phyloP scores from a whole-genome alignment of 768 basidiomycete genomes.

The Auriculariales sp. region DNA sequence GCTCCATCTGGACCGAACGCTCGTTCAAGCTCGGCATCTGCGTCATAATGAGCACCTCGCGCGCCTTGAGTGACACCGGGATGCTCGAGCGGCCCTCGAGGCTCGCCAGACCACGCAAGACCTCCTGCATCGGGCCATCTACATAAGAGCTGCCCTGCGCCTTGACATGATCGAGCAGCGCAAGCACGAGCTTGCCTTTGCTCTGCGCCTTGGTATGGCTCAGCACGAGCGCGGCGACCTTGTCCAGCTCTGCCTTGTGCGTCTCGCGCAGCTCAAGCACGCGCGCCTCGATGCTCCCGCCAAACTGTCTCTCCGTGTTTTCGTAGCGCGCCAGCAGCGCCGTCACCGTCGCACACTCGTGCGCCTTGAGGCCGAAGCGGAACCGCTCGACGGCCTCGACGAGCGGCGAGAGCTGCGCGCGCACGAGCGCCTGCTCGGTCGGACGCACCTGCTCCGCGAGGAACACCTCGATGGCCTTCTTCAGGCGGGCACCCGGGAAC shows the following conservation, averaged over 20 bases:
- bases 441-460: slow-evolving; percentile 66
- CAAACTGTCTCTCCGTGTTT: slow-evolving; percentile 82
- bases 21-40: slow-evolving; percentile 98
- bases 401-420: slow-evolving; percentile 52
- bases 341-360: slow-evolving; percentile 71
- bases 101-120: slow-evolving; percentile 66
- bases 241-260: slow-evolving; percentile 83
- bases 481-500: slow-evolving; percentile 80
- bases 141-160: slow-evolving; percentile 54
- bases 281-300: slow-evolving; percentile 85
- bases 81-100: slow-evolving; percentile 71
- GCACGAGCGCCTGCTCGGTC: slow-evolving; percentile 71
- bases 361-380: slow-evolving; percentile 66
- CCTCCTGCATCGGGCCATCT: slow-evolving; percentile 60
- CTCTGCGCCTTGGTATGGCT: slow-evolving; percentile 92
- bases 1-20: slow-evolving; percentile 85
- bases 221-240: slow-evolving; percentile 71
- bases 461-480: slow-evolving; percentile 76
- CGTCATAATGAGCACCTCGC: slow-evolving; percentile 90
- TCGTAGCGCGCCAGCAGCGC: slow-evolving; percentile 65
- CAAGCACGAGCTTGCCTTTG: slow-evolving; percentile 79
- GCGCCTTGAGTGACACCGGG: slow-evolving; percentile 80
- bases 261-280: slow-evolving; percentile 83
- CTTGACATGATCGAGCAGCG: slow-evolving; percentile 84
- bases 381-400: slow-evolving; percentile 70